Base-by-base conservation (phyloP, 2,329 filamentous ascomycete genomes). In the Curvularia lunata region DNA sequence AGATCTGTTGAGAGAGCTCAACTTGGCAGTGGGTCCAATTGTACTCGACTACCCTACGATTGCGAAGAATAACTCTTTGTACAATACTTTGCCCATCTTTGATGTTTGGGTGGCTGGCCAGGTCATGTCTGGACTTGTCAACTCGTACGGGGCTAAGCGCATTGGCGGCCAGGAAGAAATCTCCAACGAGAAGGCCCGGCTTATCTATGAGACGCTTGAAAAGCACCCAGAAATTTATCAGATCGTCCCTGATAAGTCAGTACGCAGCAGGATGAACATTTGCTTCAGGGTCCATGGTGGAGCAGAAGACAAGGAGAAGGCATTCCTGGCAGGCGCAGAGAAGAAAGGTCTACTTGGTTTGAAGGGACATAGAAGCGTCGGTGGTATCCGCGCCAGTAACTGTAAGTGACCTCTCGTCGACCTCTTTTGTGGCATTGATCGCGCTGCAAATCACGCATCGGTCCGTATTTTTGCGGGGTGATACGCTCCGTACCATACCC, bases 81-180 rank as follows among this genome's bases (percentile, higher is more conserved):
- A 98, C 82, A 98, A 98, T 79, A 98, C 94, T 0, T 81, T 98
- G 10, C 93, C 91, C 70, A 96, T 98, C 71, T 97, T 98, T 71
- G 93, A 94, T 75, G 90, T 97, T 37, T 98, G 89, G 81, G 86
- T 97, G 52, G 91, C 91, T 16, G 92, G 92, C n/a, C 87, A 91
- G 74, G 93, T 98, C 50, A 88, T 98, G 72, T 87, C 90, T 72
- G 87, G 85, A 63, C 84, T 97, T 0, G 82, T 96, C 13, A 72
- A 80, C 18, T 84, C 81, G 0, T 90, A 86, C 75, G 83, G 86
- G 2, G 78, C 87, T 65, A 78, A 83, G 59, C 91, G 89, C 70
- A 89, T 96, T 5, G 82, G 85, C 16, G 91, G 90, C 1, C 94
- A 97, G 74, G 83, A 97, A 77, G 84, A 83, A 0, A 77, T 96